Base-by-base conservation (phyloP, 2,329 filamentous ascomycete species). In the Botrytis aclada region DNA sequence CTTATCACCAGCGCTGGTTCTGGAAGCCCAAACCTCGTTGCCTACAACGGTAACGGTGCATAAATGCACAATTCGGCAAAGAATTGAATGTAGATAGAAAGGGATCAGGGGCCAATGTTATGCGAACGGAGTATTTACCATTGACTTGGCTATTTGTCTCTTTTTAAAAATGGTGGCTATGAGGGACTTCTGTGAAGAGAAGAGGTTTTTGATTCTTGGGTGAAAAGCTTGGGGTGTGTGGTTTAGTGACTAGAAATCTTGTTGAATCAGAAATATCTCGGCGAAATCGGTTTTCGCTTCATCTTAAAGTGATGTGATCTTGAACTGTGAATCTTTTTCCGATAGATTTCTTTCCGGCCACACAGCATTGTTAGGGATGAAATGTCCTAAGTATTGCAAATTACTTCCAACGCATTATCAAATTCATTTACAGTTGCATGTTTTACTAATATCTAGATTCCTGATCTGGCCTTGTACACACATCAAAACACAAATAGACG, bases 41-140 rank as follows among this genome's bases (percentile, higher is more conserved):
- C 85, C 72, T 89, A 87, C 82, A 89, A 90, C 81, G 86, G 86
- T 74, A 82, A 82, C 43, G 76, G 77, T 37, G 77, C 80, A 71
- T 80, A 83, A 74, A 43, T 34, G 76, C 78, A 72, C 80, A 82
- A 69, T 37, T 20, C 45, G 3, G 20, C 0, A 10, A 22, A n/a
- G 25, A 51, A 12, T 14, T 7, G 0, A 29, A 56, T 14, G 10
- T 18, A 29, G 34, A 56, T 12, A 37, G 25, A 25, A 41, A 32
- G 18, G 3, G 47, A 56, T 4, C 47, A 56, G 9, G 65, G 34
- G 34, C 41, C 20, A 18, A 69, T 56, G 37, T 43, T 58, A 25
- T 34, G 18, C 47, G 37, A 9, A 4, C 6, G 16, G 10, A 10
- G 6, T 69, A 34, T 29, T 3, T 29, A 18, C 39, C 10, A 69